These are phyloP conservation scores for Neofusicoccum laricinum DNA, from an alignment of 2,329 filamentous ascomycete species.

Conservation along the genomic window DNA sequence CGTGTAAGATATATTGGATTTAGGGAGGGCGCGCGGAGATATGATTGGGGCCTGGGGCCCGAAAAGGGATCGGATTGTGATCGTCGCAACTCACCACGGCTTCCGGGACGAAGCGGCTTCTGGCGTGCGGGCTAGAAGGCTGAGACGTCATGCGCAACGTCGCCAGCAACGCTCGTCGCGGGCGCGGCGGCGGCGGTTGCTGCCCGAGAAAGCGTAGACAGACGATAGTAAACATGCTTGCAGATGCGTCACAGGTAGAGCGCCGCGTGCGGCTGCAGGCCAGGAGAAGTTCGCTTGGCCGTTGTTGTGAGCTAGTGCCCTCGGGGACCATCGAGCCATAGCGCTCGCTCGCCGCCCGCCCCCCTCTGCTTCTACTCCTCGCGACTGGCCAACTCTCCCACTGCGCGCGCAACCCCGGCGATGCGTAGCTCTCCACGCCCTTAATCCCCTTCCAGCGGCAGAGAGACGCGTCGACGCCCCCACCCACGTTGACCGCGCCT, in stretches of 20 bases:
- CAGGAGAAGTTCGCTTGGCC: conserved; percentile 11
- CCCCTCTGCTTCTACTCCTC: conserved; percentile 15
- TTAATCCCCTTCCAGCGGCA: conserved; percentile 13
- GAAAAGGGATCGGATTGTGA: conserved; percentile 12
- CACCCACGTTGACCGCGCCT: conserved; percentile 11
- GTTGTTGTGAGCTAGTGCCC: conserved; percentile 4
- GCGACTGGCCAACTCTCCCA: conserved; percentile 3
- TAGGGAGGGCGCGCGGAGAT: not conserved
- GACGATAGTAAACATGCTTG: not conserved
- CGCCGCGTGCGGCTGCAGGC: conserved; percentile 1
- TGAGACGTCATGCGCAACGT: conserved; percentile 5
- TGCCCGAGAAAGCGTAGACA: not conserved
- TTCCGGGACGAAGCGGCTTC: conserved; percentile 12
- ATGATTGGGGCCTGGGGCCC: not conserved
- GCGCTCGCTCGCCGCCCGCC: not conserved
- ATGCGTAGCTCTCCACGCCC: conserved; percentile 12
- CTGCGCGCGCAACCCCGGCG: conserved; percentile 15
- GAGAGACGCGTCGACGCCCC: conserved; percentile 14
- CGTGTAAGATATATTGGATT: conserved; percentile 11
- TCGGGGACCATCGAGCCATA: conserved; percentile 2
- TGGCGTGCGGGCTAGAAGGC: conserved; percentile 10
- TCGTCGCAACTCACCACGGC: conserved; percentile 4
- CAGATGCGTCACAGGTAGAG: conserved; percentile 2
- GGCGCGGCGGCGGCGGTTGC: not conserved
- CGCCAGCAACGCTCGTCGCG: not conserved